Percentiles rank a stretch among this genome's conserved stretches.
phyloP scores from a whole-genome alignment of 768 basidiomycete species.

The Dendrothele bispora region DNA sequence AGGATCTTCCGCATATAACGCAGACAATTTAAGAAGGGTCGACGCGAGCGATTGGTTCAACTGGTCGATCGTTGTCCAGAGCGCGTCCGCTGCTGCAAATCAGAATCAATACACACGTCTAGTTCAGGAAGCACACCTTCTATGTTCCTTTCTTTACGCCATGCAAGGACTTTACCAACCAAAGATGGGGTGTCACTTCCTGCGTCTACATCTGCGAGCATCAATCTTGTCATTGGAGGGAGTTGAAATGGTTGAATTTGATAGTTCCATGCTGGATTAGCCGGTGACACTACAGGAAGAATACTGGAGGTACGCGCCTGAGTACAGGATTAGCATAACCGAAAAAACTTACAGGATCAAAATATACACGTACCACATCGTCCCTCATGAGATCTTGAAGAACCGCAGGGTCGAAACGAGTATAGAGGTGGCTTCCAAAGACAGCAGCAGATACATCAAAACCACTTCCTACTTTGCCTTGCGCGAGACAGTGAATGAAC shows the following conservation, averaged over 20 bases:
- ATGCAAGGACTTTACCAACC: slow-evolving; percentile 87
- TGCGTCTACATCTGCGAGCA: slow-evolving; percentile 94
- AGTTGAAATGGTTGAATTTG: slow-evolving; percentile 69
- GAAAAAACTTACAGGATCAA: slow-evolving; percentile 1
- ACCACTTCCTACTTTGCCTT: slow-evolving; percentile 97
- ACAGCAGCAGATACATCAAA: slow-evolving; percentile 95
- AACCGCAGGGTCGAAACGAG: slow-evolving; percentile 77
- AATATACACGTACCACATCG: slow-evolving; percentile 37
- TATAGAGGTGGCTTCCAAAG: slow-evolving; percentile 93
- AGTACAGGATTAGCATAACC: background rate
- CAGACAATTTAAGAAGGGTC: slow-evolving; percentile 51
- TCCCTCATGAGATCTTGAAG: slow-evolving; percentile 66
- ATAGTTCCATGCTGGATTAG: slow-evolving; percentile 76
- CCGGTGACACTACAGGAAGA: slow-evolving; percentile 56
- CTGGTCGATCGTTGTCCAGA: slow-evolving; percentile 66
- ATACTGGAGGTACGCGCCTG: slow-evolving; percentile 31
- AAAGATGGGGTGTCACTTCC: slow-evolving; percentile 96
- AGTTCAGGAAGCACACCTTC: slow-evolving; percentile 41
- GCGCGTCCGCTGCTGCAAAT: slow-evolving; percentile 63
- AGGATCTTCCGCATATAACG: slow-evolving; percentile 46
- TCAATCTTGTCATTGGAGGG: slow-evolving; percentile 78
- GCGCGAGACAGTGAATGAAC: slow-evolving; percentile 92
- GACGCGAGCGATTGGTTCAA: slow-evolving; percentile 60
- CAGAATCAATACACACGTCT: background rate
- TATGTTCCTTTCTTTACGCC: slow-evolving; percentile 68